Evolutionary conservation across 2,329 filamentous ascomycete species (phyloP), one percentile per base, ranked within the genome.

Genomic region (Trichoderma asperellum): DNA sequence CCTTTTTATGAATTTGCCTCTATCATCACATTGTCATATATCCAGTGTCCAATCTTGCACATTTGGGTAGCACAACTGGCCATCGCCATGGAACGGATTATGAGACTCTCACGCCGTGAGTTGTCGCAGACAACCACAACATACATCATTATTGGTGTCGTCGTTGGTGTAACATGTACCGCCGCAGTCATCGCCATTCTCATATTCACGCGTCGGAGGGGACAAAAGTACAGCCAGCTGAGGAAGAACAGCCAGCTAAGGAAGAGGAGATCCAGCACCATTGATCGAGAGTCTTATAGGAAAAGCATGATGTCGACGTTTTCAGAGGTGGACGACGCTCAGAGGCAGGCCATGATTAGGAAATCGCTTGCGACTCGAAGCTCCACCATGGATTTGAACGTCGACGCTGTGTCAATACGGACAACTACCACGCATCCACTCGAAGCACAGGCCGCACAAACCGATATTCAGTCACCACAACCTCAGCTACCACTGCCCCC

Each of bases 291-390:
- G 43, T 49, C 58, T 59, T 55, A 56, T 18, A 69, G 68, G 27
- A 70, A 68, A 18, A 58, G 63, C 63, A 32, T 53, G 27, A 68
- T 68, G 52, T 62, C 63, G 52, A 67, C 62, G 1, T 34, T 57
- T 40, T 57, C 62, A n/a, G 68, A 65, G n/a, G 43, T 68, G 10
- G 57, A 68, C 32, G 68, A 70, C 11, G 34, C 55, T 16, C 68
- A 70, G 47, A 55, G 68, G 16, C 68, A 61, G 57, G 56, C 56
- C 43, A 68, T 70, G 56, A 70, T 70, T 40, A 43, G 65, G n/a
- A 70, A 70, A 43, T 70, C 68, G 16, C 43, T 69, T 10, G 61
- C 61, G 43, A 68, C 57, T 29, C 43, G 65, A 34, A 61, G 57
- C 57, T 68, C 65, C 10, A 61, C 32, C 37, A 52, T 68, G 65